Evolutionary conservation across 164 flowering plant species (phyloP).

Genomic region (Chloranthus sessilifolius): DNA sequence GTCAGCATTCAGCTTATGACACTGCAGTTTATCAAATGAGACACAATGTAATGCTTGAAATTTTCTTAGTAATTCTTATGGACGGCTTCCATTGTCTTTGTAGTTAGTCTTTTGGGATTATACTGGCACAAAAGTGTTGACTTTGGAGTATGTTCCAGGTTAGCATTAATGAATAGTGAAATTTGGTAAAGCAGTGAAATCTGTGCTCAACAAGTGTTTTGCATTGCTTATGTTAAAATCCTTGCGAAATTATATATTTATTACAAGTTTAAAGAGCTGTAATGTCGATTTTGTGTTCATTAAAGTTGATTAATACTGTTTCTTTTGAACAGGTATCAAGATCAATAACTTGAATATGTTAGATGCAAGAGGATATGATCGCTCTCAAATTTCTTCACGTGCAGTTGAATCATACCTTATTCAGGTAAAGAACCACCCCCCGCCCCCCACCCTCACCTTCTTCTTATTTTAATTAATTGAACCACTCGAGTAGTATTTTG

Average conservation of each 20-base stretch:
- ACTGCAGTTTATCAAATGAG: too few relatives aligned
- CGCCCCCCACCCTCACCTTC: neutral
- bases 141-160: slow-evolving; percentile 98
- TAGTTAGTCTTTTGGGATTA: slow-evolving; percentile 93
- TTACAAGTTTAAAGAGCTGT: neutral
- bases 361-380: slow-evolving; percentile 55
- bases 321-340: slow-evolving; percentile 57
- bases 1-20: too few relatives aligned
- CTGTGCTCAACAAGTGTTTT: too few relatives aligned
- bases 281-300: slow-evolving; percentile 3
- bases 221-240: too few relatives aligned
- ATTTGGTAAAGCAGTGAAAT: too few relatives aligned
- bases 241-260: too few relatives aligned
- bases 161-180: slow-evolving; percentile 12
- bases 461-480: too few relatives aligned
- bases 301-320: slow-evolving; percentile 7
- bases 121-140: slow-evolving; percentile 76
- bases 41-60: too few relatives aligned
- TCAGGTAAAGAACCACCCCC: slow-evolving; percentile 45
- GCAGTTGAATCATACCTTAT: slow-evolving; percentile 86
- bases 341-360: slow-evolving; percentile 55
- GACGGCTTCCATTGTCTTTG: slow-evolving; percentile 8
- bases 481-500: too few relatives aligned
- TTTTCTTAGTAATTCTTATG: neutral
- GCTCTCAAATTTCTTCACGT: slow-evolving; percentile 75